Base-by-base conservation (phyloP, 192 early-diverging fungal genomes). In the Mortierella antarctica region DNA sequence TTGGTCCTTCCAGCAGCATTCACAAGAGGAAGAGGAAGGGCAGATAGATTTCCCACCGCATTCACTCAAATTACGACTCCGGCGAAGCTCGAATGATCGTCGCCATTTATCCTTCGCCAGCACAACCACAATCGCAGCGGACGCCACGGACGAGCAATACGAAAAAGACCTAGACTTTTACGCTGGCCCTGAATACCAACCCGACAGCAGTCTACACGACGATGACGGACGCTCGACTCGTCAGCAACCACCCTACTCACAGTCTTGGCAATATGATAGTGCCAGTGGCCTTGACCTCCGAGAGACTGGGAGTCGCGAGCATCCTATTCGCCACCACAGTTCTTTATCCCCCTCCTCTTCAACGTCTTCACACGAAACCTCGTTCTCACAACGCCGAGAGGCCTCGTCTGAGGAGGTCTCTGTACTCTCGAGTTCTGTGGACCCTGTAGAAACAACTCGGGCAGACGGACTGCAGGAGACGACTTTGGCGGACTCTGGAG, bases 1-100 rank as follows among this genome's bases (percentile, higher is more conserved):
- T 13, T 75, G 73, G 73, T 75, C 73, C 23, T 67, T 62, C 47
- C 65, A 75, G 46, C 65, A 55, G 42, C 20, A 55, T 13, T 7
- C 57, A 14, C 51, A 68, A 39, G 52, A 75, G 20, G 59, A 67
- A 14, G 42, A 53, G 17, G 46, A 62, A 40, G 31, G 31, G 31
- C 31, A 31, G 31, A 1, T 31, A 31, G 31, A 31, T 2, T 31
- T 31, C 31, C 41, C 49, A 21, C 45, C 11, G 12, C 52, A 44
- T 21, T 20, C 65, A 18, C 21, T 55, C 49, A 31, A 58, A 9
- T 31, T 51, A 21, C 53, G 42, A 17, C 23, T 62, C 46, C 9
- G 52, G 4, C 73, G 57, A 45, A 6, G 39, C 47, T 67, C 59
- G 6, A 47, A 39, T 60, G 59, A 75, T 59, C 58, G 49, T 17